A percentile compares a stretch with the other conserved stretches of the same genome.
These are phyloP conservation scores for Digitaria exilis DNA, from an alignment of 202 grass and related monocot species.

Conservation along the genomic window DNA sequence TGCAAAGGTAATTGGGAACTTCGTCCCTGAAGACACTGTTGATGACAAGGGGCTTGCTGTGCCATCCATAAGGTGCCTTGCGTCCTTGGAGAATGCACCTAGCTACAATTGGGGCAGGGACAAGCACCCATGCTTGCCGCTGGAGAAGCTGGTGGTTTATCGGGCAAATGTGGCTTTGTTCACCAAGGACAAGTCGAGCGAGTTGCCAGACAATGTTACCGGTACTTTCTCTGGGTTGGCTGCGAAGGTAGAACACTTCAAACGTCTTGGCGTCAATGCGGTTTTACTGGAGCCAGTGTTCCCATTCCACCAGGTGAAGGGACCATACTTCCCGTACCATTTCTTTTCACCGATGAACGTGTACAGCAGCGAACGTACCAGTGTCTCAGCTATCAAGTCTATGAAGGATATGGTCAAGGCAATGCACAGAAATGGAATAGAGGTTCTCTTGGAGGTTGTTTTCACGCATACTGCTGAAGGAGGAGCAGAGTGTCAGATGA, in stretches of 20 bases:
- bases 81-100: slow-evolving; percentile 43
- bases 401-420: slow-evolving; percentile 92
- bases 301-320: slow-evolving; percentile 69
- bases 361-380: slow-evolving; percentile 35
- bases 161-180: slow-evolving; percentile 74
- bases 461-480: slow-evolving; percentile 74
- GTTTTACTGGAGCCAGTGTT: slow-evolving; percentile 90
- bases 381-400: slow-evolving; percentile 59
- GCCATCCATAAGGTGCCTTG: slow-evolving; percentile 59
- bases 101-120: slow-evolving; percentile 71
- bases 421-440: slow-evolving; percentile 78
- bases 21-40: slow-evolving; percentile 41
- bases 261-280: slow-evolving; percentile 73
- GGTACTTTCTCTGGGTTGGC: slow-evolving; percentile 65
- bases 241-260: slow-evolving; percentile 68
- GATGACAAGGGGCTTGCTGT: slow-evolving; percentile 39
- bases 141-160: slow-evolving; percentile 90
- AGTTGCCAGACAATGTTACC: slow-evolving; percentile 34
- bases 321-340: slow-evolving; percentile 84
- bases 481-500: slow-evolving; percentile 57
- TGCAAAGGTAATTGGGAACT: slow-evolving; percentile 63
- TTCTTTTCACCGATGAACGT: slow-evolving; percentile 70
- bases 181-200: slow-evolving; percentile 59
- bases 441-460: slow-evolving; percentile 88
- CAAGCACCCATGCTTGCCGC: slow-evolving; percentile 53